Evolutionary conservation across 2,329 filamentous ascomycete species (phyloP).

Genomic region (Botrytis medusae): DNA sequence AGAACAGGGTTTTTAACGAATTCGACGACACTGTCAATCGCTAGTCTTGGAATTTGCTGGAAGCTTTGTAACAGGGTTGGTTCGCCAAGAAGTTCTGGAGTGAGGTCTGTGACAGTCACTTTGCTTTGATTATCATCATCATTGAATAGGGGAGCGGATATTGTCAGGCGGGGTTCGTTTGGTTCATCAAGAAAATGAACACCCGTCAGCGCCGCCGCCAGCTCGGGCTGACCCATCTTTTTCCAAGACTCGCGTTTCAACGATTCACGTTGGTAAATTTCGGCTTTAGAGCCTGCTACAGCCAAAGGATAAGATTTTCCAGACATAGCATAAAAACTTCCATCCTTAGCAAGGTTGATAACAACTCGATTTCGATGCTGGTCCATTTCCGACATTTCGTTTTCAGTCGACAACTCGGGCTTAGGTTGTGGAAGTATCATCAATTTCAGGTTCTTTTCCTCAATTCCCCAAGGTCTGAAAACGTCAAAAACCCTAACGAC

Average conservation of each 20-base stretch:
- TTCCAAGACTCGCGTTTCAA: constrained; percentile 45
- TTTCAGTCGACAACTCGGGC: constrained; percentile 53
- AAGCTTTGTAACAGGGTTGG: constrained; percentile 50
- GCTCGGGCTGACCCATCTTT: constrained; percentile 44
- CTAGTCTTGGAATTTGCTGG: constrained; percentile 51
- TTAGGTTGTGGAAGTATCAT: constrained; percentile 84
- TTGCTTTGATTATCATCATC: constrained; percentile 36
- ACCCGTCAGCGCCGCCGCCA: constrained; percentile 66
- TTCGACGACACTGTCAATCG: constrained; percentile 52
- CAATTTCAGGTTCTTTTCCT: constrained; percentile 69
- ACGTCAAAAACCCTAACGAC: constrained; percentile 90
- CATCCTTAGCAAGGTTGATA: constrained; percentile 81
- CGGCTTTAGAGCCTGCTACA: constrained; percentile 59
- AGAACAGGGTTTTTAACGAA: constrained; percentile 54
- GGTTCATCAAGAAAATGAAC: constrained; percentile 62
- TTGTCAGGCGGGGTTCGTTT: constrained; percentile 47
- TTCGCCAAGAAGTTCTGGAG: constrained; percentile 41
- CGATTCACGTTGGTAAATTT: constrained; percentile 57
- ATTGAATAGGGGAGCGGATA: constrained; percentile 41
- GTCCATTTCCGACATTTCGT: constrained; percentile 45
- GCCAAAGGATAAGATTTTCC: constrained; percentile 83
- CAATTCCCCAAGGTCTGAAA: constrained; percentile 68
- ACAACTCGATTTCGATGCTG: constrained; percentile 68
- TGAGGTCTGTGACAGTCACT: constrained; percentile 23
- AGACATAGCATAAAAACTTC: constrained; percentile 92